Evolutionary conservation across 257 asterid species (phyloP).

Genomic region (Salvia splendens): DNA sequence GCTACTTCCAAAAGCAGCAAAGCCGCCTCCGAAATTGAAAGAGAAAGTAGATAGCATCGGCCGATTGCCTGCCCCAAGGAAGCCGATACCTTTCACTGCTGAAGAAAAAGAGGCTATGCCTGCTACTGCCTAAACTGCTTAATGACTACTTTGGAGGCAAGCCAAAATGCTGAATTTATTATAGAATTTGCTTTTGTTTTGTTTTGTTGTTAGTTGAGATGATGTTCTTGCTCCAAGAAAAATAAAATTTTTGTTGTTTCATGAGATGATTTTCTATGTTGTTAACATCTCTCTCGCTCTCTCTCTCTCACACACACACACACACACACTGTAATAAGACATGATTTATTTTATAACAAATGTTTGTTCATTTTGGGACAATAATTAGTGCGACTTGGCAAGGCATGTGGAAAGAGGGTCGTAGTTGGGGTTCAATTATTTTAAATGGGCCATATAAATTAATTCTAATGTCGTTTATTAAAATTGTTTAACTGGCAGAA

Average conservation of each 20-base stretch:
- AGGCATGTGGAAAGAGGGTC: slow-evolving; percentile 13
- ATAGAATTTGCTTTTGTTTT: not conserved
- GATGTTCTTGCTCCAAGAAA: slow-evolving; percentile 31
- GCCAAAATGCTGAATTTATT: slow-evolving; percentile 8
- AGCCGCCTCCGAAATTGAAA: slow-evolving; percentile 85
- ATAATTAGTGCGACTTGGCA: slow-evolving; percentile 16
- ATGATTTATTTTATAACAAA: not conserved
- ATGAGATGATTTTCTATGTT: too few relatives aligned
- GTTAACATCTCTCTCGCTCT: too few relatives aligned
- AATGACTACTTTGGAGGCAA: slow-evolving; percentile 15
- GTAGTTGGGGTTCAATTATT: slow-evolving; percentile 14
- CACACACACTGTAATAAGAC: not conserved
- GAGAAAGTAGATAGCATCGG: slow-evolving; percentile 92
- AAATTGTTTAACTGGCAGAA: too few relatives aligned
- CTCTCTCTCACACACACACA: too few relatives aligned
- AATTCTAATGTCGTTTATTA: not conserved
- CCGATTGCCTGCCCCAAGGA: slow-evolving; percentile 88
- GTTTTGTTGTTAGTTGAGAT: slow-evolving; percentile 30
- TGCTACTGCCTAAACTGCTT: slow-evolving; percentile 37
- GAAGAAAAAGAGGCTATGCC: slow-evolving; percentile 53
- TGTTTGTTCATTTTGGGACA: slow-evolving; percentile 23
- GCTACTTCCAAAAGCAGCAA: slow-evolving; percentile 81
- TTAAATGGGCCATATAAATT: not conserved
- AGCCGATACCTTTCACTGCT: slow-evolving; percentile 67
- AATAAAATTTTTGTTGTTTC: not conserved